phyloP scores from a whole-genome alignment of 2,329 filamentous ascomycete species.

The Teratosphaeria epicoccoides region DNA sequence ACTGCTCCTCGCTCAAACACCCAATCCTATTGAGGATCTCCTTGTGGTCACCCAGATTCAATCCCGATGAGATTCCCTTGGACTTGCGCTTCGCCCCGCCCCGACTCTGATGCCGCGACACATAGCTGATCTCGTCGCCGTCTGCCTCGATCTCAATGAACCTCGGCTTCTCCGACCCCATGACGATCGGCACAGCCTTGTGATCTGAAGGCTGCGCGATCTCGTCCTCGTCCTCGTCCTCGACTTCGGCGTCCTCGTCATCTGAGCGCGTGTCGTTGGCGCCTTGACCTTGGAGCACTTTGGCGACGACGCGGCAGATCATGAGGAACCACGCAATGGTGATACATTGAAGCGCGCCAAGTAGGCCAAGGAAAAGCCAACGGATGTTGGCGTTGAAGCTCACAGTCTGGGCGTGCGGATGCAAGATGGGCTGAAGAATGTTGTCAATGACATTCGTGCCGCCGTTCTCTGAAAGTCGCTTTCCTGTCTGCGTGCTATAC shows the following conservation, averaged over 20 bases:
- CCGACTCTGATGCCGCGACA: slow-evolving; percentile 12
- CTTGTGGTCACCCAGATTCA: slow-evolving; percentile 60
- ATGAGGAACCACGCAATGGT: slow-evolving; percentile 82
- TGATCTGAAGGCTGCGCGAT: slow-evolving; percentile 13
- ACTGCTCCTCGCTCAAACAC: slow-evolving; percentile 39
- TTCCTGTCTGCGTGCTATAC: slow-evolving; percentile 48
- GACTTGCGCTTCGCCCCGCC: slow-evolving; percentile 38
- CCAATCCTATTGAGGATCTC: slow-evolving; percentile 72
- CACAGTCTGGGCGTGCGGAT: slow-evolving; percentile 56
- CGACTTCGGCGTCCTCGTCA: slow-evolving; percentile 62
- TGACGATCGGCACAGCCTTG: background rate
- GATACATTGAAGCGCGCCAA: slow-evolving; percentile 68
- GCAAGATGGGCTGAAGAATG: slow-evolving; percentile 62
- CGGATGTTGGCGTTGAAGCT: slow-evolving; percentile 70
- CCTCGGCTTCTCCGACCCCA: slow-evolving; percentile 15
- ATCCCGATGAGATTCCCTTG: slow-evolving; percentile 41
- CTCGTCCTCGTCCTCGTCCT: slow-evolving; percentile 20
- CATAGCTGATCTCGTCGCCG: slow-evolving; percentile 50
- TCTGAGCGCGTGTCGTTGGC: slow-evolving; percentile 85
- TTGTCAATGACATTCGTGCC: slow-evolving; percentile 41
- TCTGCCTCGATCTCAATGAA: slow-evolving; percentile 60
- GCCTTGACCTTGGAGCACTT: slow-evolving; percentile 62
- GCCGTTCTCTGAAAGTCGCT: slow-evolving; percentile 43
- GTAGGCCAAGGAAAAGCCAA: slow-evolving; percentile 63
- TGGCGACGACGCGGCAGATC: slow-evolving; percentile 73